Evolutionary conservation across 169 alveolate species (phyloP), one percentile per base, ranked within the genome.

Genomic region (Ichthyophthirius multifiliis): DNA sequence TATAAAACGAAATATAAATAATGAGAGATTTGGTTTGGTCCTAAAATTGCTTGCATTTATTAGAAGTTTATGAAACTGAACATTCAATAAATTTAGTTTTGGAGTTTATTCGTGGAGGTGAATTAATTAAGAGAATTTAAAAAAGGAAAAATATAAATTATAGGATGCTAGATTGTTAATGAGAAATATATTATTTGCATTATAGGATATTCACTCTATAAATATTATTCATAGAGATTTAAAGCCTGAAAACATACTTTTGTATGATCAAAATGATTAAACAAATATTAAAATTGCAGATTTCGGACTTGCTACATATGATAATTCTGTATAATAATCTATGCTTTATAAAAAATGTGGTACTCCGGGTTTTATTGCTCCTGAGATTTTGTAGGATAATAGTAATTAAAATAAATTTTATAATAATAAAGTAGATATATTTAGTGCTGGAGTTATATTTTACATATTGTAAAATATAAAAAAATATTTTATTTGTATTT

Each of bases 191-290:
- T 9, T 55, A 9, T 10, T 55, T 5, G 71, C 71, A 3, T 23
- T 55, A 15, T 34, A 34, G 2, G 43, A 55, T 18, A 55, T 55
- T 15, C 71, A 55, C 13, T 27, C 23, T 12, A 55, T 34, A 27
- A 55, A 55, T 34, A 55, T 55, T 55, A 55, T 55, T 18, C 71
- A 55, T 7, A 55, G 71, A 55, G 71, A 55, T 55, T n/a, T 55
- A 20, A 55, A 55, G 13, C 71, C 71, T 27, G 71, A 55, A 4
- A 55, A 55, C 18, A 55, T 55, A 34, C 39, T 55, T 13, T 10
- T 55, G 7, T 34, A 55, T 27, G 71, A 55, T 27, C 43, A 55
- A 12, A 20, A 13, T 0, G 31, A 5, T 55, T 55, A 34, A 27
- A 55, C 10, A 12, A 55, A 55, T 10, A 23, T 55, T 18, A 55